Evolutionary conservation across 768 basidiomycete genomes (phyloP).

Genomic region (Lanmaoa rubissima): DNA sequence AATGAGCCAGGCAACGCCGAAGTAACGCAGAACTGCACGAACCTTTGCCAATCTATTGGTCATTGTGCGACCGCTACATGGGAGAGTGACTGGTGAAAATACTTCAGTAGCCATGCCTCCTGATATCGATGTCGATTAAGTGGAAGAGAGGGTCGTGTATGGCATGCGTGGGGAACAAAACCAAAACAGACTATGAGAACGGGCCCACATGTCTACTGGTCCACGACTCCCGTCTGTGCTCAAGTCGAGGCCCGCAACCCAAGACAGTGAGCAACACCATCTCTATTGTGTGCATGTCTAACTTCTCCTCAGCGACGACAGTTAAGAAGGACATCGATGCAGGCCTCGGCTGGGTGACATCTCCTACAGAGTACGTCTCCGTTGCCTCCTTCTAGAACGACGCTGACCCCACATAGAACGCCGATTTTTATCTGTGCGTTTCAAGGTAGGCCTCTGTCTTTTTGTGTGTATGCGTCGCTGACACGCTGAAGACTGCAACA

Average conservation of each 20-base stretch:
- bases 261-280: conserved; percentile 26
- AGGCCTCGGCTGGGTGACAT: conserved; percentile 59
- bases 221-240: conserved; percentile 35
- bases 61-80: conserved; percentile 36
- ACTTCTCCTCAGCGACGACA: conserved; percentile 42
- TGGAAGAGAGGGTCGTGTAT: background rate
- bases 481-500: conserved; percentile 53
- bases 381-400: background rate
- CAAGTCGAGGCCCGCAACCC: conserved; percentile 32
- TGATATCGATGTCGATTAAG: background rate
- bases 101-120: conserved; percentile 18
- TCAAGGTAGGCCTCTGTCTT: conserved; percentile 38
- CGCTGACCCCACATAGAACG: conserved; percentile 45
- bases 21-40: background rate
- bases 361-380: conserved; percentile 56
- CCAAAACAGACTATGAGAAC: background rate
- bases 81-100: conserved; percentile 29
- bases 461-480: background rate
- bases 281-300: background rate
- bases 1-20: background rate
- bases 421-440: conserved; percentile 80
- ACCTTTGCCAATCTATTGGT: conserved; percentile 58
- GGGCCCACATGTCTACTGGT: conserved; percentile 16
- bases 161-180: background rate
- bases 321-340: conserved; percentile 52